Percentiles rank a stretch among this genome's conserved stretches.
Conservation (phyloP, 2,329 filamentous ascomycete species). For the Monilinia polystroma region DNA sequence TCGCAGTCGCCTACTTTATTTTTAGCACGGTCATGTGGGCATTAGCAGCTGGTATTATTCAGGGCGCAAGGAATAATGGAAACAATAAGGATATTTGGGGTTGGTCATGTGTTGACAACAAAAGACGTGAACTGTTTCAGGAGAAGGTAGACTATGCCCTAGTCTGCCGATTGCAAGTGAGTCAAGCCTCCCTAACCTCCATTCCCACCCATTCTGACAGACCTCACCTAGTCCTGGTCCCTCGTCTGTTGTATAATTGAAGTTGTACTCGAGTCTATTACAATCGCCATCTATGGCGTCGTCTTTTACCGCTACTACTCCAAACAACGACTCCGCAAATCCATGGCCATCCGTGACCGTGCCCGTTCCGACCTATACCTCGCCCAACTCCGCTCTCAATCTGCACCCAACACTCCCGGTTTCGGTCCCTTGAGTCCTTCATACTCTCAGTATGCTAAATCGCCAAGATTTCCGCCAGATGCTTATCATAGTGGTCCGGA, state of each 20-base stretch:
- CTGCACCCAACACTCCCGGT: slow-evolving; percentile 90
- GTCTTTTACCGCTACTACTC: slow-evolving; percentile 98
- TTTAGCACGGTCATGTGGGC: slow-evolving; percentile 93
- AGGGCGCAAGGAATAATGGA: slow-evolving; percentile 70
- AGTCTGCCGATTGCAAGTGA: slow-evolving; percentile 82
- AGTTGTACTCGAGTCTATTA: slow-evolving; percentile 86
- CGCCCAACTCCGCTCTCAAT: slow-evolving; percentile 78
- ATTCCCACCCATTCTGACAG: slow-evolving; percentile 22
- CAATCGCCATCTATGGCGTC: slow-evolving; percentile 87
- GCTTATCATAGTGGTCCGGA: slow-evolving; percentile 54
- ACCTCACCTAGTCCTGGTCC: slow-evolving; percentile 72
- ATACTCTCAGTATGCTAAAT: slow-evolving; percentile 43
- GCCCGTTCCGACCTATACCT: slow-evolving; percentile 95
- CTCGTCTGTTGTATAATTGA: slow-evolving; percentile 98
- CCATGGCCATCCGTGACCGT: slow-evolving; percentile 92
- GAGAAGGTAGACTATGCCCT: slow-evolving; percentile 85
- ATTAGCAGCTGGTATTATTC: slow-evolving; percentile 78
- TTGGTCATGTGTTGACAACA: slow-evolving; percentile 94
- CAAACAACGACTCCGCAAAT: slow-evolving; percentile 92
- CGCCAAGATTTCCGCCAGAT: slow-evolving; percentile 60
- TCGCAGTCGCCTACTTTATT: slow-evolving; percentile 90
- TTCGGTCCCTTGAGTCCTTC: slow-evolving; percentile 69
- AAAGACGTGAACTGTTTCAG: slow-evolving; percentile 71
- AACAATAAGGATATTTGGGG: slow-evolving; percentile 92
- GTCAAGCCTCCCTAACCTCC: slow-evolving; percentile 32